phyloP scores from a whole-genome alignment of 1,284 basidiomycete species.

The Paramarasmius palmivorus region DNA sequence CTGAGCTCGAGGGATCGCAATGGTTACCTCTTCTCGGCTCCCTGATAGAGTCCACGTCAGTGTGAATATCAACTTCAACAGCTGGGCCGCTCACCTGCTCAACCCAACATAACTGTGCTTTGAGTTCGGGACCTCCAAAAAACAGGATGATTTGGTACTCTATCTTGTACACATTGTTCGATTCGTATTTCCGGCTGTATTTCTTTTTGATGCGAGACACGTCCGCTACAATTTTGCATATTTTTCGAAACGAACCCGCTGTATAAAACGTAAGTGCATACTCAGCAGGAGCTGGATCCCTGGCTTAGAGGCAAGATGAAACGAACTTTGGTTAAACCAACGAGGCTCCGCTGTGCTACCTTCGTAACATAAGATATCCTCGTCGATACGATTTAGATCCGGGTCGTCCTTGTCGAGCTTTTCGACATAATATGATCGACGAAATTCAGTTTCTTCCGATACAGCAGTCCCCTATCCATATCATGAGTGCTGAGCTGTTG shows the following conservation, averaged over 20 bases:
- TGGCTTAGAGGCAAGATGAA: too few species aligned
- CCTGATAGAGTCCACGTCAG: too few species aligned
- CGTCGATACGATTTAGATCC: not conserved
- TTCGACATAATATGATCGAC: not conserved
- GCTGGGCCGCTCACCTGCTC: not conserved
- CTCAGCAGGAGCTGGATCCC: too few species aligned
- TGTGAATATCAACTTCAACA: too few species aligned
- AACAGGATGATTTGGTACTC: not conserved
- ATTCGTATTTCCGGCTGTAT: not conserved
- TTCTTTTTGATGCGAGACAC: not conserved
- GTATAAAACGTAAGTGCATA: not conserved
- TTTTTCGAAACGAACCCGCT: not conserved
- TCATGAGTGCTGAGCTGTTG: not conserved
- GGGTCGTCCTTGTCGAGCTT: not conserved
- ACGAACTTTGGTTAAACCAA: not conserved
- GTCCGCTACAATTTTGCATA: not conserved
- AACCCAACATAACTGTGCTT: not conserved
- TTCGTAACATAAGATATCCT: not conserved
- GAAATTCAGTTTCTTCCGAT: not conserved
- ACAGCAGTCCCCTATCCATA: not conserved
- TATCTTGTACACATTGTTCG: not conserved
- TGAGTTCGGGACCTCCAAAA: not conserved
- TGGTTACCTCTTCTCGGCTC: too few species aligned
- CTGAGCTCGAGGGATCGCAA: too few species aligned
- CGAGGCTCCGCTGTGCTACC: not conserved